These are phyloP conservation scores for Eimeria tenella DNA, from an alignment of 169 alveolate genomes.

Conservation along the genomic window DNA sequence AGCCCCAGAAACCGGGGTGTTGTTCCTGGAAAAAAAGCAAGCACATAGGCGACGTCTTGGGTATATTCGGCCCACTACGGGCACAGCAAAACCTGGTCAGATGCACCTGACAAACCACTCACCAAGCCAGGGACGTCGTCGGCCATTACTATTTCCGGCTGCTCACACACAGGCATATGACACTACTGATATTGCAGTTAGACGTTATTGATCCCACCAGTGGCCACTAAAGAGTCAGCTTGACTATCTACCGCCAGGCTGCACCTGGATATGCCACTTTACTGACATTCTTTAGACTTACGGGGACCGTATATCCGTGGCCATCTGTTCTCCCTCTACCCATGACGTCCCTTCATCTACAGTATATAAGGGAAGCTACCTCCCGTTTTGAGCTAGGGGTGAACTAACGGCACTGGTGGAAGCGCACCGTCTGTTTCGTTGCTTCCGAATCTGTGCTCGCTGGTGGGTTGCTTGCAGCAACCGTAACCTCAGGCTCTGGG, in stretches of 20 bases:
- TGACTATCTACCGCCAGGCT: background rate
- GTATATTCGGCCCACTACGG: too few species aligned
- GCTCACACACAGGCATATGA: background rate
- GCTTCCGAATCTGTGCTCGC: background rate
- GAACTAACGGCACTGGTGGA: background rate
- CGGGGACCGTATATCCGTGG: too few species aligned
- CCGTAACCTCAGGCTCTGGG: conserved; percentile 53
- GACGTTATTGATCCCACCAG: too few species aligned
- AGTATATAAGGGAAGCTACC: too few species aligned
- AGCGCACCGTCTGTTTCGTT: background rate
- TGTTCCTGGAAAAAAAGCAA: conserved; percentile 53
- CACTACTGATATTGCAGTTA: background rate
- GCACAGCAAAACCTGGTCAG: too few species aligned
- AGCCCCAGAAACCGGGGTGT: conserved; percentile 75
- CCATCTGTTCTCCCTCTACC: too few species aligned
- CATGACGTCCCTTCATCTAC: too few species aligned
- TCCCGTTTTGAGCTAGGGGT: too few species aligned
- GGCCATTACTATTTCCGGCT: conserved; percentile 29
- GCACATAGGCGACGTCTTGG: background rate
- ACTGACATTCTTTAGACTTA: too few species aligned
- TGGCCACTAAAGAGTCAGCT: too few species aligned
- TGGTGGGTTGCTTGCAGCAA: conserved; percentile 10
- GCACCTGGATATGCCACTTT: background rate
- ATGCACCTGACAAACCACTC: background rate
- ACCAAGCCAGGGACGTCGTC: conserved; percentile 72